phyloP scores from a whole-genome alignment of 179 eudicot species.

The Amaranthus tricolor region DNA sequence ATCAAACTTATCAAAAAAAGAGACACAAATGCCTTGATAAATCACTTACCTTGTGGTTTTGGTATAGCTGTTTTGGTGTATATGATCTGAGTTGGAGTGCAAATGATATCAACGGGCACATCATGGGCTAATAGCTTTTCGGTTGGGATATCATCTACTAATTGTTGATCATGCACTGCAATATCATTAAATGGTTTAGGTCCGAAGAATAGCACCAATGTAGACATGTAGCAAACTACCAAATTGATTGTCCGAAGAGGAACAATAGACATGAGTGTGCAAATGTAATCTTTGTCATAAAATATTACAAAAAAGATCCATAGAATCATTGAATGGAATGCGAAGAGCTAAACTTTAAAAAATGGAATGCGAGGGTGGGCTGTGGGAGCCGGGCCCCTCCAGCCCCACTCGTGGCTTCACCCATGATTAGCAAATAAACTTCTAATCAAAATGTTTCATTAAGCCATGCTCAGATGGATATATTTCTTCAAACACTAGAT shows the following conservation, averaged over 20 bases:
- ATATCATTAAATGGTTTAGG: background rate
- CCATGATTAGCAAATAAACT: no score
- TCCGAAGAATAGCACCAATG: background rate
- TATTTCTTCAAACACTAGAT: no score
- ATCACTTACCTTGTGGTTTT: constrained; percentile 80
- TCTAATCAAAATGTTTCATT: no score
- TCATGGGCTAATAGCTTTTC: constrained; percentile 82
- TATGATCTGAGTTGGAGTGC: constrained; percentile 89
- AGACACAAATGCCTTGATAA: no score
- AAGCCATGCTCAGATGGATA: no score
- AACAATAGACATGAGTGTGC: background rate
- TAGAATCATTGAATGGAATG: no score
- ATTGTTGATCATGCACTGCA: constrained; percentile 82
- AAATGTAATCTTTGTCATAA: background rate
- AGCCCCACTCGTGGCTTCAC: no score
- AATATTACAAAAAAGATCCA: background rate
- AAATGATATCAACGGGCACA: constrained; percentile 90
- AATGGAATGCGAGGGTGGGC: no score
- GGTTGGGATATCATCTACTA: constrained; percentile 81
- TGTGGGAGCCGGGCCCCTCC: no score
- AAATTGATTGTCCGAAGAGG: background rate
- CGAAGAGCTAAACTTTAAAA: no score
- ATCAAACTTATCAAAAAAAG: background rate
- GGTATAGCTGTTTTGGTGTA: constrained; percentile 68
- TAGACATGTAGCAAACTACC: background rate